Evolutionary conservation across 805 yeast species (phyloP), one percentile per base, ranked within the genome.

Genomic region (Maudiozyma bulderi): DNA sequence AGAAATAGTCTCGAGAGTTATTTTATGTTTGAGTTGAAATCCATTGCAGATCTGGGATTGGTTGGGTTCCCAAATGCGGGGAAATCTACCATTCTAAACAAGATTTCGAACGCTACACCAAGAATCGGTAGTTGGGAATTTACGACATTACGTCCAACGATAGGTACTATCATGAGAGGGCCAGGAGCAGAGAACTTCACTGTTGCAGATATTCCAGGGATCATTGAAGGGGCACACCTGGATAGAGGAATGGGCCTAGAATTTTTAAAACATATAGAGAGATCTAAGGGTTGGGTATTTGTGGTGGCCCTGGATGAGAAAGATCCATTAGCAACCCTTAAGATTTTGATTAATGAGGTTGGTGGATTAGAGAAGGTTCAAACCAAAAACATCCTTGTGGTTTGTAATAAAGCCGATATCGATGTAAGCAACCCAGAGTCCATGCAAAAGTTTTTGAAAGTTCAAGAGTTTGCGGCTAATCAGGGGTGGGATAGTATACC

Each of bases 21-120:
- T 49, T 88, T 93, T 53, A 67, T 87, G 49, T 78, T 93, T 54
- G 99, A 93, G 67, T 70, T 93, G 54, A 89, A 88, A 62, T 73
- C 89, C 38, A 73, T 93, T 49, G 99, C 99, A 0, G 98, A 93
- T 65, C 69, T 91, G 50, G 99, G 98, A 0, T 70, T 93, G 6
- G 96, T 93, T 26, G 99, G 99, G 0, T 71, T 93, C 15, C 99
- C 99, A 1, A 93, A 93, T 66, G 96, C 98, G 3, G 99, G 99
- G 0, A 93, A 93, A 62, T 87, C 96, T 3, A 88, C 97, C 0
- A 72, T 93, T 32, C 68, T 93, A 43, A 72, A 95, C 48, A 89
- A 95, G 8, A 87, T 93, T 13, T 86, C 96, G 0, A 79, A 81
- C 48, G 98, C 99, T 0, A 74, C 82, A 49, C 97, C 99, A 1